Percentiles rank a stretch among this genome's conserved stretches.
Evolutionary conservation across 345 rosid species (phyloP).

Genomic region (Syzygium oleosum): DNA sequence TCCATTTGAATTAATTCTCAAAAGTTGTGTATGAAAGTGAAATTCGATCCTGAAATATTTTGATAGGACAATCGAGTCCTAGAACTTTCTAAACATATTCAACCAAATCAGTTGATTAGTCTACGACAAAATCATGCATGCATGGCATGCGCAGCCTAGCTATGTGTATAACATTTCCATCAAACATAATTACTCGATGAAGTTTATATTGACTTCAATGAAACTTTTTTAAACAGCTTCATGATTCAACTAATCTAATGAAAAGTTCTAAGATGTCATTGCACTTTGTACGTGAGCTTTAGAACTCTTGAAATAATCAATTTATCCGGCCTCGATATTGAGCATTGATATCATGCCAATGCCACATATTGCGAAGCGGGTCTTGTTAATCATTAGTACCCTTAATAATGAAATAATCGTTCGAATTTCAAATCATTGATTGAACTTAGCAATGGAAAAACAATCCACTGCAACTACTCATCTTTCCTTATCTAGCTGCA

Average conservation of each 20-base stretch:
- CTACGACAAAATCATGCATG: background rate
- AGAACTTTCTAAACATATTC: background rate
- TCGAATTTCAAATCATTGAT: background rate
- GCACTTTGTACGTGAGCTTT: background rate
- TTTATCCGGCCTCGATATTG: background rate
- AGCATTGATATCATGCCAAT: background rate
- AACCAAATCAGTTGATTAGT: background rate
- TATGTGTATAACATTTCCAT: background rate
- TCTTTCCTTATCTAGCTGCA: background rate
- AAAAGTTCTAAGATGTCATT: background rate
- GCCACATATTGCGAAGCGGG: background rate
- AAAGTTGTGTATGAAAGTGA: background rate
- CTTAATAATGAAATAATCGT: background rate
- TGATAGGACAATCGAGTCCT: background rate
- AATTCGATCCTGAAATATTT: background rate
- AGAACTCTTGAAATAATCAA: background rate
- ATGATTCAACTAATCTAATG: background rate
- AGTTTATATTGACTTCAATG: background rate
- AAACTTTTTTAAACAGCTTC: background rate
- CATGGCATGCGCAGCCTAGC: background rate
- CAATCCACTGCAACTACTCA: background rate
- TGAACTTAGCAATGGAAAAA: background rate
- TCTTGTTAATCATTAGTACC: background rate
- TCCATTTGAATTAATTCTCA: background rate
- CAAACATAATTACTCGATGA: background rate